Base-by-base conservation (phyloP, 1,284 basidiomycete species). In the Sanguinoderma infundibulare region DNA sequence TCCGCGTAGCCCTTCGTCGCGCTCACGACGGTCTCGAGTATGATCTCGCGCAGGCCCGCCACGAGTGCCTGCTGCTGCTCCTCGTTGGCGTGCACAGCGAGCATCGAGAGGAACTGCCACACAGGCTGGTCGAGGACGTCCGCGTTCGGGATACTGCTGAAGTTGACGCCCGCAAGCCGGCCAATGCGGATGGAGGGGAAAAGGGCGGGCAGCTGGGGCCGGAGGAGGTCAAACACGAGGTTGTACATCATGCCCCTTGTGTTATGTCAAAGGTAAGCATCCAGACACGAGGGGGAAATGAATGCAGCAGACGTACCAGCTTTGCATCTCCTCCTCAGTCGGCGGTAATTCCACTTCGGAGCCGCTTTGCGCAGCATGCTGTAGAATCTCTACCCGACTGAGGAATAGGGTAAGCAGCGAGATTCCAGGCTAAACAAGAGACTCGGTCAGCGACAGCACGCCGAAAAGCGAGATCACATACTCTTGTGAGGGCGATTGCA, bases 361-460 rank as follows among this genome's bases (percentile, higher is more conserved):
- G 15, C 77, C 78, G 44, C 79, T 17, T 80, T 84, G 70, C 96
- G 92, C 72, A 94, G 93, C 49, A 24, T 51, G 49, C 32, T 20
- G 49, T 68, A 99, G 87, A 28, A 93, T 86, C 75, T 97, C 95
- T 12, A 96, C 96, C 46, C 95, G 89, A 63, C 93, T 96, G 60
- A 99, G 80, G 74, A 99, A 91, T 53, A 98, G 83, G 0, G 96
- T 99, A 64, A 98, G 82, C 55, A 99, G 84, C 8, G 96, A 95
- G 30, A 98, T 82, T 35, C 97, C 98, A 55, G 98, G 95, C 89
- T 98, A 57, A 22, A 57, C 36, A 40, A 55, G 63, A 55, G 64
- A 57, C 38, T 58, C 22, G 20, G 38, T 44, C 47, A 51, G 49
- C 32, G n/a, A 22, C 3, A 22, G 30, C 7, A 22, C 14, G 30